Percentiles rank a stretch among this genome's conserved stretches.
Conservation (phyloP, 2,329 filamentous ascomycete species). For the Elsinoe necatrix region DNA sequence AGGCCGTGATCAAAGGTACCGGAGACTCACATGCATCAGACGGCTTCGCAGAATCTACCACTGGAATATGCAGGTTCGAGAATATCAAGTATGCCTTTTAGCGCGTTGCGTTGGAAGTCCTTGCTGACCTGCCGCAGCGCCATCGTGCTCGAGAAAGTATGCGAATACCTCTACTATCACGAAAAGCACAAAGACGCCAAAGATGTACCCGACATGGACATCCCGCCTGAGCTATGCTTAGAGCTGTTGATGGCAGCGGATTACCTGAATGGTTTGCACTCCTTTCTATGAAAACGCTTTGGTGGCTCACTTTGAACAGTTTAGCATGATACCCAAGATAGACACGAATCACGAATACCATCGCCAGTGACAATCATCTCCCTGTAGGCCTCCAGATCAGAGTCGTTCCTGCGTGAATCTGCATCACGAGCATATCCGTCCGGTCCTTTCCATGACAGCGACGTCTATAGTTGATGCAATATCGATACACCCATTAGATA, state of each 20-base stretch:
- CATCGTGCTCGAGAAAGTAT: constrained; percentile 68
- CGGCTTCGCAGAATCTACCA: constrained; percentile 56
- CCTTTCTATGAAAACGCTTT: background rate
- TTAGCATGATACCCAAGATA: constrained; percentile 16
- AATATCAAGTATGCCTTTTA: constrained; percentile 60
- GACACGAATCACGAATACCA: background rate
- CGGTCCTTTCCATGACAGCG: constrained; percentile 19
- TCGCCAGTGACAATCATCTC: background rate
- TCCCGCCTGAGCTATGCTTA: constrained; percentile 68
- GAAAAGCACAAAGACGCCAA: constrained; percentile 62
- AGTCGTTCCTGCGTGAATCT: too few relatives aligned
- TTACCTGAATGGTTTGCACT: constrained; percentile 54
- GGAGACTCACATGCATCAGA: constrained; percentile 33
- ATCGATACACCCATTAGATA: constrained; percentile 14
- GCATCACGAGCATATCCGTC: constrained; percentile 21
- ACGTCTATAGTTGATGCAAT: constrained; percentile 22
- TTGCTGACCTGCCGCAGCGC: constrained; percentile 42
- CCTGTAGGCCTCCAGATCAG: too few relatives aligned
- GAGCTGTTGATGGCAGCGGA: constrained; percentile 71
- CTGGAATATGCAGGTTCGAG: constrained; percentile 57
- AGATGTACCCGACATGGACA: constrained; percentile 72
- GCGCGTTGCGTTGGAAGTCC: too few relatives aligned
- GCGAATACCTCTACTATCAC: constrained; percentile 77
- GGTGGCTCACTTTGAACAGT: constrained; percentile 14
- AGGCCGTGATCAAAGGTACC: background rate